These are phyloP conservation scores for Chrysopogon serrulatus DNA, from an alignment of 176 grass and related monocot species.

Conservation along the genomic window DNA sequence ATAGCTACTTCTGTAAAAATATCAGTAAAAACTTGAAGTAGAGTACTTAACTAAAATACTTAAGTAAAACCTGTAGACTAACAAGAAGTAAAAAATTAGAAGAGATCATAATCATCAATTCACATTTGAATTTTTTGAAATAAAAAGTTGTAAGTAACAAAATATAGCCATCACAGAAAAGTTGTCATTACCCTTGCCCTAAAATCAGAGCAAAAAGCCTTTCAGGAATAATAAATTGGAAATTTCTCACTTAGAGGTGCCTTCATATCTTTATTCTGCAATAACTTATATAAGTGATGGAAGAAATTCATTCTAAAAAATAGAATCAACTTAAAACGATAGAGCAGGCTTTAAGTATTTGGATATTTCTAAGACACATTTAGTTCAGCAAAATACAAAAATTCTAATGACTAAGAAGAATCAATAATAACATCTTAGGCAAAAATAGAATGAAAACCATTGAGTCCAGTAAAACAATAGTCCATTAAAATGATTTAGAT, in stretches of 20 bases:
- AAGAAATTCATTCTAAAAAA: neutral
- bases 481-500: too few relatives aligned
- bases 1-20: too few relatives aligned
- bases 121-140: neutral
- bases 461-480: too few relatives aligned
- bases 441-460: neutral
- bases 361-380: neutral
- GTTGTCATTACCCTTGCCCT: too few relatives aligned
- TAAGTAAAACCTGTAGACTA: too few relatives aligned
- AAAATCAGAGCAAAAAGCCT: neutral
- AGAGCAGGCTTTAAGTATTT: neutral
- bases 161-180: neutral
- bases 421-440: neutral
- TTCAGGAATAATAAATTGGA: too few relatives aligned
- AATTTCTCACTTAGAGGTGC: neutral
- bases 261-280: neutral
- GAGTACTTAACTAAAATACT: too few relatives aligned
- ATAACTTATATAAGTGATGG: neutral
- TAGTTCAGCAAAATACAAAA: neutral
- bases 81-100: too few relatives aligned
- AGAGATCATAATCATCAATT: too few relatives aligned
- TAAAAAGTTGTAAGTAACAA: neutral
- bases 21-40: too few relatives aligned
- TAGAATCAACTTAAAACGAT: neutral
- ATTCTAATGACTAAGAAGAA: neutral